Evolutionary conservation across 1,284 basidiomycete genomes (phyloP).

Genomic region (Cutaneotrichosporon mucoides): DNA sequence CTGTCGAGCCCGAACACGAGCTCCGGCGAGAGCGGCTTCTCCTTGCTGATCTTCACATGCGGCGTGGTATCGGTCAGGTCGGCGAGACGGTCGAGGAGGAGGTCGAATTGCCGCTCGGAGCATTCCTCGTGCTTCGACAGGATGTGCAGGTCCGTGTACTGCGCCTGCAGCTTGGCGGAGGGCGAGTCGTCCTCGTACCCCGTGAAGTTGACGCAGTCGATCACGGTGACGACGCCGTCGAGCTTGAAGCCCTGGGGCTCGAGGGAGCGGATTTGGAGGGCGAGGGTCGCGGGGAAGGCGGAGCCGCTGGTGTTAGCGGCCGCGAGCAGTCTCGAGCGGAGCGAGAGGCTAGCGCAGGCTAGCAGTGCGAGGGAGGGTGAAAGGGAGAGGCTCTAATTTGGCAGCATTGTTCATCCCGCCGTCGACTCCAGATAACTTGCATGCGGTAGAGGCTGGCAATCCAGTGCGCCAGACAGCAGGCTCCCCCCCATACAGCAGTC

Average conservation of each 20-base stretch:
- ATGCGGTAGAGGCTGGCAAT: too few species aligned
- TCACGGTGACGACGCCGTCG: constrained; percentile 81
- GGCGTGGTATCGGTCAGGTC: constrained; percentile 84
- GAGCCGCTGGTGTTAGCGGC: constrained; percentile 59
- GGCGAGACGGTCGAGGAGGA: constrained; percentile 75
- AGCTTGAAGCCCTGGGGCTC: constrained; percentile 71
- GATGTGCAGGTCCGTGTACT: constrained; percentile 81
- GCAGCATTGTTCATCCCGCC: too few species aligned
- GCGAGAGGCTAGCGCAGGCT: not conserved
- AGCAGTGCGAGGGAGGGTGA: too few species aligned
- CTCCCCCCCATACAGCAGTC: too few species aligned
- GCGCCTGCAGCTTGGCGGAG: constrained; percentile 87
- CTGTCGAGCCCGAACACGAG: constrained; percentile 80
- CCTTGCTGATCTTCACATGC: constrained; percentile 61
- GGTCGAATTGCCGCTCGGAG: constrained; percentile 68
- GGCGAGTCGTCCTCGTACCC: constrained; percentile 86
- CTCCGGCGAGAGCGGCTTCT: constrained; percentile 54
- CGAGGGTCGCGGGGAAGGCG: constrained; percentile 68
- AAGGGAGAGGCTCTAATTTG: too few species aligned
- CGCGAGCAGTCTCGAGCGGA: not conserved
- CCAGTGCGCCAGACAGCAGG: too few species aligned
- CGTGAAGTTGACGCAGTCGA: constrained; percentile 78
- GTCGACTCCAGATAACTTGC: too few species aligned
- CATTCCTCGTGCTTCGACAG: constrained; percentile 85
- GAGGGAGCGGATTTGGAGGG: constrained; percentile 83